These are phyloP conservation scores for Pseudofabraea citricarpa DNA, from an alignment of 2,329 filamentous ascomycete genomes.

Conservation along the genomic window DNA sequence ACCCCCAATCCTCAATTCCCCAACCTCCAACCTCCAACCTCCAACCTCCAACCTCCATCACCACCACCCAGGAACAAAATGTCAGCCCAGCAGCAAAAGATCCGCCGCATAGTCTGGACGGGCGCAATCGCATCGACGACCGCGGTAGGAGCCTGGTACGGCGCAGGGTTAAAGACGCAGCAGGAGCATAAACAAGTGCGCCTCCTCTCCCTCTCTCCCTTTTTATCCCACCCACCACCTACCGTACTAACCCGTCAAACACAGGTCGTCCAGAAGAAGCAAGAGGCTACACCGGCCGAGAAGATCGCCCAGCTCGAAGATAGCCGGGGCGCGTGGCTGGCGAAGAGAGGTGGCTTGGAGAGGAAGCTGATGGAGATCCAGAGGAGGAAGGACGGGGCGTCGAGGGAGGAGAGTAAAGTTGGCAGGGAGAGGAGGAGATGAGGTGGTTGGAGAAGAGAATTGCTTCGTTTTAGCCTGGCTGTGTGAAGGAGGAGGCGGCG, in stretches of 20 bases:
- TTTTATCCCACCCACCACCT: neutral
- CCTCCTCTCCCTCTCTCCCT: neutral
- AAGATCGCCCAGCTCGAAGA: constrained; percentile 48
- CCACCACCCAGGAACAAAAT: neutral
- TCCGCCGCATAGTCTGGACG: constrained; percentile 48
- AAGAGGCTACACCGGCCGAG: constrained; percentile 46
- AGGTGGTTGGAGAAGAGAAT: too few species aligned
- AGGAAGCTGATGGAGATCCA: constrained; percentile 46
- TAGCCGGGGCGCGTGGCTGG: constrained; percentile 30
- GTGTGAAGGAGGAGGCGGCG: neutral
- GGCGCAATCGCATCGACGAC: constrained; percentile 50
- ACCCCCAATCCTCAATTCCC: neutral
- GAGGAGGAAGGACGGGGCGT: constrained; percentile 30
- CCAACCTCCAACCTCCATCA: too few species aligned
- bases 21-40: too few species aligned
- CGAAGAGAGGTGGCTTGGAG: constrained; percentile 46
- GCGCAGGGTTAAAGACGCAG: constrained; percentile 51
- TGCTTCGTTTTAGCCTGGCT: too few species aligned
- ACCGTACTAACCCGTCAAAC: too few species aligned
- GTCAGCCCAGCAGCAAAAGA: constrained; percentile 25
- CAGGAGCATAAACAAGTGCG: constrained; percentile 46
- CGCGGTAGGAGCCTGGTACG: constrained; percentile 52
- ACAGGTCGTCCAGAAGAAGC: constrained; percentile 40
- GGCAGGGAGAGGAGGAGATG: constrained; percentile 17
- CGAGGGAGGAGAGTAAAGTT: constrained; percentile 25